phyloP scores from a whole-genome alignment of 2,329 filamentous ascomycete species.

The Furcasterigmium furcatum region DNA sequence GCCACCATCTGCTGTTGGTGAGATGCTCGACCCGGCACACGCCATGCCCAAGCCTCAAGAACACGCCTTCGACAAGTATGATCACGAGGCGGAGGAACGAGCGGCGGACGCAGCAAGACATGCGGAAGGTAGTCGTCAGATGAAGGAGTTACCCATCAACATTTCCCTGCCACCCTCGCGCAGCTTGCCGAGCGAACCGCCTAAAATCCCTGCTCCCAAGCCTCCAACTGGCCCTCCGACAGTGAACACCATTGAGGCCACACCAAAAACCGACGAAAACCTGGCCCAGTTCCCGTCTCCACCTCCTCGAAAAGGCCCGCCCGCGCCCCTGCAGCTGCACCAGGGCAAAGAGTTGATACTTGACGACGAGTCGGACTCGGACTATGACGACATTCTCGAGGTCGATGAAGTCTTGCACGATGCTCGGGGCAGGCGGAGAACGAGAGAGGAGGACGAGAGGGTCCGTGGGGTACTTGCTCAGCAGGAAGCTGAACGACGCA shows the following conservation, averaged over 20 bases:
- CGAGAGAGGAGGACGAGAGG: slow-evolving; percentile 82
- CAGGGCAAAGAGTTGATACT: slow-evolving; percentile 29
- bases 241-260: slow-evolving; percentile 38
- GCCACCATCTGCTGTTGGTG: slow-evolving; percentile 40
- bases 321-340: slow-evolving; percentile 75
- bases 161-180: slow-evolving; percentile 53
- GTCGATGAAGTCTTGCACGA: slow-evolving; percentile 60
- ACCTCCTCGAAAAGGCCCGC: slow-evolving; percentile 75
- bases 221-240: slow-evolving; percentile 37
- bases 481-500: slow-evolving; percentile 67
- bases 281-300: slow-evolving; percentile 52
- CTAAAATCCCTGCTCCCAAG: slow-evolving; percentile 49
- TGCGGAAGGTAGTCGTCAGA: slow-evolving; percentile 35
- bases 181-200: slow-evolving; percentile 49
- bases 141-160: slow-evolving; percentile 47
- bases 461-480: slow-evolving; percentile 67
- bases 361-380: slow-evolving; percentile 70
- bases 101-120: slow-evolving; percentile 42
- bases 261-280: slow-evolving; percentile 39
- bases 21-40: slow-evolving; percentile 53
- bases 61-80: slow-evolving; percentile 54
- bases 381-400: slow-evolving; percentile 77
- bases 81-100: slow-evolving; percentile 51
- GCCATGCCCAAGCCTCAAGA: slow-evolving; percentile 60
- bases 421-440: slow-evolving; percentile 74